Evolutionary conservation across 495 filamentous ascomycete genomes (phyloP).

Genomic region (Clavariopsis aquatica): DNA sequence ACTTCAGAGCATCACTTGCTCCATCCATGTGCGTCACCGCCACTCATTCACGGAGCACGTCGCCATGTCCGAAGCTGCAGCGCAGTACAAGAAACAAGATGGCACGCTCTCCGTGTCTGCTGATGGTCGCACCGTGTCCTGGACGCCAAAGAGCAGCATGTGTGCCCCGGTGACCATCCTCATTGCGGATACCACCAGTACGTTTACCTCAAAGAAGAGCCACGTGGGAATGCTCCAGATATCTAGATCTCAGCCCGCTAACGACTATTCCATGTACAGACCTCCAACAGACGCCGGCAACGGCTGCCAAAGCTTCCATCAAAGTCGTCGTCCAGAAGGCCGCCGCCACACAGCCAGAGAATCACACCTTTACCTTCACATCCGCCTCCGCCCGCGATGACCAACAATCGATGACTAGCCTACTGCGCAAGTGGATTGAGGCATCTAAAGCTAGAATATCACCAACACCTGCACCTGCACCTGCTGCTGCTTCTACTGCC

Average conservation of each 20-base stretch:
- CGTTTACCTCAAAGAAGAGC: conserved; percentile 1
- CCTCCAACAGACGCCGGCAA: conserved; percentile 88
- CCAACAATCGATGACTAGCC: conserved; percentile 79
- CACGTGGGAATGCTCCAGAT: neutral
- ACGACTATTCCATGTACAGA: conserved; percentile 49
- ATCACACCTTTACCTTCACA: conserved; percentile 85
- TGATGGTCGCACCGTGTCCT: conserved; percentile 71
- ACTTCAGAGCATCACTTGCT: too few relatives aligned
- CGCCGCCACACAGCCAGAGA: conserved; percentile 57
- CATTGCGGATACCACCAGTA: conserved; percentile 66
- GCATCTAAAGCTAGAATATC: conserved; percentile 60
- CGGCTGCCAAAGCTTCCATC: conserved; percentile 81
- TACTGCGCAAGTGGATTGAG: conserved; percentile 74
- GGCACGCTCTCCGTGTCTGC: conserved; percentile 71
- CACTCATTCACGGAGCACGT: neutral
- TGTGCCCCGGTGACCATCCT: conserved; percentile 65
- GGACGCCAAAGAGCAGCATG: conserved; percentile 67
- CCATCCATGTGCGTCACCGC: too few relatives aligned
- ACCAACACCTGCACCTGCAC: conserved; percentile 41
- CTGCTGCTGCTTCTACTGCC: conserved; percentile 48
- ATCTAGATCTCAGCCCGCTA: neutral
- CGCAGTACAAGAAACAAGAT: conserved; percentile 95
- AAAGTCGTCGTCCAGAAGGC: conserved; percentile 75
- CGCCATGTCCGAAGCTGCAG: conserved; percentile 59
- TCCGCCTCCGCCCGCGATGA: conserved; percentile 74